Conservation (phyloP, 2,329 filamentous ascomycete species). For the Tricladium varicosporioides region DNA sequence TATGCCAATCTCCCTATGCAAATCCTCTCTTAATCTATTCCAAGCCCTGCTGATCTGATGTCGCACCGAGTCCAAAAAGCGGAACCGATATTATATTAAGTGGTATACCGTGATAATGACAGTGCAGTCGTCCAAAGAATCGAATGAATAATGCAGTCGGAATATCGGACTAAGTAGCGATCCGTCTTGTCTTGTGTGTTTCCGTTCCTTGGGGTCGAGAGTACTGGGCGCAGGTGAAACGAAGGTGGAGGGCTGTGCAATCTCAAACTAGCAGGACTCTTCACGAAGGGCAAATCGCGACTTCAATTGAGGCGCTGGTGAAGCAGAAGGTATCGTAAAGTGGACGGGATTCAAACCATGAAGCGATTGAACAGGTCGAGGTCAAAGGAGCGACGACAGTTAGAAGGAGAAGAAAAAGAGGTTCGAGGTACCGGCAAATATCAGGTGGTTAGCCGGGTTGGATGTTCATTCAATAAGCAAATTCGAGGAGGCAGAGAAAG, state of each 20-base stretch:
- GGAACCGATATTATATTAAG: too few species aligned
- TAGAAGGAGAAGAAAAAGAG: slow-evolving; percentile 1
- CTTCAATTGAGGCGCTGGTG: not conserved
- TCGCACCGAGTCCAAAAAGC: too few species aligned
- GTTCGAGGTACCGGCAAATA: not conserved
- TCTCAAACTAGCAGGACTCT: not conserved
- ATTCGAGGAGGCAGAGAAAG: not conserved
- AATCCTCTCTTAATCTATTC: too few species aligned
- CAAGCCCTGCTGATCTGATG: too few species aligned
- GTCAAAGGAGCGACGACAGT: slow-evolving; percentile 13
- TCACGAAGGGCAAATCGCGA: not conserved
- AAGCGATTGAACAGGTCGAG: not conserved
- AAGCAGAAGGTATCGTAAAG: not conserved
- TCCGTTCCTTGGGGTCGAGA: not conserved
- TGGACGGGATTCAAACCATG: not conserved
- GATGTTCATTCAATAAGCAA: not conserved
- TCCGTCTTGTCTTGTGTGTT: not conserved
- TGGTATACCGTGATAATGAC: too few species aligned
- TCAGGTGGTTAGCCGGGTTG: not conserved
- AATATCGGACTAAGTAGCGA: not conserved
- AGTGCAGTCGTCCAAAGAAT: not conserved
- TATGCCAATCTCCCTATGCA: too few species aligned
- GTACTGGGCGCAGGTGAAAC: slow-evolving; percentile 14
- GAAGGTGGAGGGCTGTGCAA: slow-evolving; percentile 21
- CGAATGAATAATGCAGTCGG: not conserved